Percentiles rank a stretch among this genome's conserved stretches.
Evolutionary conservation across 345 rosid species (phyloP).

Genomic region (Gossypium arboreum): DNA sequence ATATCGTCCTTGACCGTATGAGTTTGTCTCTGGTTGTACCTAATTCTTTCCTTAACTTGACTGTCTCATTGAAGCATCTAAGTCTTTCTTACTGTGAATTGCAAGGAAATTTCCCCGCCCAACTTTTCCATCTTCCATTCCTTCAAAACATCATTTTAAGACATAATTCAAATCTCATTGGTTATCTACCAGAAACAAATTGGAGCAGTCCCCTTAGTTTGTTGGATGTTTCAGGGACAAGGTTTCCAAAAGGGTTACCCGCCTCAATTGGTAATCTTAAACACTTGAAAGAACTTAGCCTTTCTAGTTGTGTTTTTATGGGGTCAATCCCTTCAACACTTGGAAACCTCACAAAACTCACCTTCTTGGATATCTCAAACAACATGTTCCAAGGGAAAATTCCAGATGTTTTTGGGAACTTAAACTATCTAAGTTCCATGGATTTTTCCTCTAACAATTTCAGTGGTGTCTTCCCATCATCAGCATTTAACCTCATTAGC

Average conservation of each 20-base stretch:
- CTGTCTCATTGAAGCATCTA: neutral
- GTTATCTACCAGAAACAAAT: conserved; percentile 17
- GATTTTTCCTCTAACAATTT: conserved; percentile 8
- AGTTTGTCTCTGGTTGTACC: neutral
- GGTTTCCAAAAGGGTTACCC: neutral
- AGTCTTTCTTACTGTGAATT: neutral
- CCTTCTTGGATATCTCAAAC: neutral
- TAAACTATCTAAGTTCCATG: neutral
- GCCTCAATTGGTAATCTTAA: neutral
- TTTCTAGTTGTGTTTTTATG: neutral
- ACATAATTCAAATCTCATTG: neutral
- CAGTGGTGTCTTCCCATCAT: conserved; percentile 22
- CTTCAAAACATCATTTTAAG: neutral
- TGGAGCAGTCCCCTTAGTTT: conserved; percentile 9
- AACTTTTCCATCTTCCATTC: conserved; percentile 8
- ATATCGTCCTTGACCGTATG: no score
- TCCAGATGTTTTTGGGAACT: neutral
- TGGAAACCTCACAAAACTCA: neutral
- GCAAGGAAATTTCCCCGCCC: conserved; percentile 5
- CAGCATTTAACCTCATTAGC: neutral
- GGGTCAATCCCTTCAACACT: conserved; percentile 4
- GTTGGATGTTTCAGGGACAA: neutral
- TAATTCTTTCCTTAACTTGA: neutral
- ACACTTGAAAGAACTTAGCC: neutral
- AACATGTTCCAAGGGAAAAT: neutral